phyloP scores from a whole-genome alignment of 257 asterid genomes.

The Jasminum sambac region DNA sequence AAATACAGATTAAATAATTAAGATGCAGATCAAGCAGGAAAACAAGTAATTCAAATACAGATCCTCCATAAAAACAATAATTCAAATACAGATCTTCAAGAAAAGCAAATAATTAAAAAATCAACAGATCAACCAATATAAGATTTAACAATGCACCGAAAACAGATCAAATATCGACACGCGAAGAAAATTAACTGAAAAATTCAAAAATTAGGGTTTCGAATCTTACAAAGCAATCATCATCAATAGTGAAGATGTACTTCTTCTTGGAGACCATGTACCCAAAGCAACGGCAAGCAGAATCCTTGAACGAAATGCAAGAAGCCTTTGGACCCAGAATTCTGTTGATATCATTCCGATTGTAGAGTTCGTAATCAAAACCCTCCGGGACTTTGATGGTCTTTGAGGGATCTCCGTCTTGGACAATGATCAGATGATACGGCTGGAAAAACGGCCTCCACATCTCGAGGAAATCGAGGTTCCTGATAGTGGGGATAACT shows the following conservation, averaged over 20 bases:
- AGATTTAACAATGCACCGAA: background rate
- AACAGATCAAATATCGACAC: background rate
- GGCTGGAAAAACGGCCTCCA: constrained; percentile 77
- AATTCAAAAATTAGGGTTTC: background rate
- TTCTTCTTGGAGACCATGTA: constrained; percentile 76
- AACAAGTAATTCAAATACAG: too few species aligned
- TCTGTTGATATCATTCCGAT: constrained; percentile 63
- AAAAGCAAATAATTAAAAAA: background rate
- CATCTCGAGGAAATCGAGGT: constrained; percentile 73
- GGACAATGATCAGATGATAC: constrained; percentile 70
- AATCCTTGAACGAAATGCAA: constrained; percentile 81
- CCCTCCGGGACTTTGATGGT: constrained; percentile 65
- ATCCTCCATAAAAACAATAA: too few species aligned
- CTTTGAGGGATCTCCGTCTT: constrained; percentile 73
- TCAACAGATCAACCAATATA: background rate
- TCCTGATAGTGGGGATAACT: constrained; percentile 71
- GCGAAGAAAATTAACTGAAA: background rate
- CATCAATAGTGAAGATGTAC: constrained; percentile 74
- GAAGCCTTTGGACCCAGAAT: constrained; percentile 69
- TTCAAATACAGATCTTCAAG: too few species aligned
- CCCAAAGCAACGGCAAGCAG: constrained; percentile 83
- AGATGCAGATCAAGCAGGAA: too few species aligned
- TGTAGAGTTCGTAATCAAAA: constrained; percentile 66
- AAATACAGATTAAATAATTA: too few species aligned
- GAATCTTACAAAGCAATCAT: constrained; percentile 80